Base-by-base conservation (phyloP, 164 flowering plant genomes). In the Tinospora cordifolia region DNA sequence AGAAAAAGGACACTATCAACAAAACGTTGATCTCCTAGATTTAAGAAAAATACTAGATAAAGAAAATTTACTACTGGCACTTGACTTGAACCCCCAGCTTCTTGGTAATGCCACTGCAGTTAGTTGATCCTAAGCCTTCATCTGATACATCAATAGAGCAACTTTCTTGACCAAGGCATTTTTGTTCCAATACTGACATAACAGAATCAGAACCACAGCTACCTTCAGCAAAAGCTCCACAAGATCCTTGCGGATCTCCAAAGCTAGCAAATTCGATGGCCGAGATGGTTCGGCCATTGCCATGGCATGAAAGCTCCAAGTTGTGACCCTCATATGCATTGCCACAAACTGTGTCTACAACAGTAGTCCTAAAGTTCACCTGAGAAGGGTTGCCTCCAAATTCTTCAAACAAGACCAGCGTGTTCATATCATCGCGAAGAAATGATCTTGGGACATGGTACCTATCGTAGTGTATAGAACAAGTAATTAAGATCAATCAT, bases 371-470 rank as follows among this genome's bases (percentile, higher is more conserved):
- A 75, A 88, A 82, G 21, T 71, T 80, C 2, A 86, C 87, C 0
- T 51, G 60, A 0, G 71, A 59, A 0, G 91, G 91, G 38, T 81
- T 77, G 0, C 93, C 93, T 0, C 88, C 93, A 8, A 85, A 54
- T 59, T 89, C 93, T 59, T 89, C 91, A 22, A 86, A 89, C 66
- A 87, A 63, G 0, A 85, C 80, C 67, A 87, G 58, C 3, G 79
- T 82, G 72, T 86, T 89, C 0, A 2, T 66, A 8, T 49, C 84
- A 2, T 79, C 68, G 0, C 71, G 47, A 0, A 87, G 62, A 68
- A 77, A 83, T 0, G 87, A 85, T 0, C 90, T 72, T 0, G 91
- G 93, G 0, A 86, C 83, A 67, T 87, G 93, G 70, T 86, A 85
- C 87, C 83, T 54, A 51, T n/a, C n/a, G n/a, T 30, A 30, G 2